Conservation (phyloP, 805 yeast genomes). For the Metschnikowia orientalis region DNA sequence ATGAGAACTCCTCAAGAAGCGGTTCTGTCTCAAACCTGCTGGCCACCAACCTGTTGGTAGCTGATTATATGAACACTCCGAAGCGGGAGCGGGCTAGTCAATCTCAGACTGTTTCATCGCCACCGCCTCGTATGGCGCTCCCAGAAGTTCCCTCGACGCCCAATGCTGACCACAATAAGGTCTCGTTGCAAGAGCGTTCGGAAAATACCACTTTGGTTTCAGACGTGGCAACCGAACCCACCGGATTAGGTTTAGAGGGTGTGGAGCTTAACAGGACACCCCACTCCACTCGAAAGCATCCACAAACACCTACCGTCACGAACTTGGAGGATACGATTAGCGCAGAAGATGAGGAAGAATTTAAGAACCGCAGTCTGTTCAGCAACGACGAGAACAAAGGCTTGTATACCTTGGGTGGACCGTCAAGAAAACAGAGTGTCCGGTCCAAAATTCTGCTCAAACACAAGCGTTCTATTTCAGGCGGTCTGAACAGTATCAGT, state of each 20-base stretch:
- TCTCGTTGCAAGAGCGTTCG: no score
- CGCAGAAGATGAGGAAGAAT: slow-evolving; percentile 4
- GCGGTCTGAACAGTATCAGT: slow-evolving; percentile 26
- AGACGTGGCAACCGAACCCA: slow-evolving; percentile 39
- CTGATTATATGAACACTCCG: no score
- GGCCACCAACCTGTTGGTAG: no score
- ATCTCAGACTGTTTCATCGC: no score
- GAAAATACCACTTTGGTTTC: no score
- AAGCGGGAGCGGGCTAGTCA: no score
- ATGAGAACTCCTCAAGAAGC: not conserved
- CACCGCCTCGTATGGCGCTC: no score
- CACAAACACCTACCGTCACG: slow-evolving; percentile 32
- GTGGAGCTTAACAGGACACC: slow-evolving; percentile 17
- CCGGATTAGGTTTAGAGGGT: slow-evolving; percentile 37
- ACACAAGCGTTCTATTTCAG: slow-evolving; percentile 39
- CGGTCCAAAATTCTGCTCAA: slow-evolving; percentile 32
- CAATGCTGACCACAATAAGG: slow-evolving; percentile 1
- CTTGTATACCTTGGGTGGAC: no score
- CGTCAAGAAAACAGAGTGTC: slow-evolving; percentile 28
- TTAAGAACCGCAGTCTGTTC: no score
- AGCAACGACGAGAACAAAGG: slow-evolving; percentile 9
- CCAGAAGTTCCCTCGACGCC: slow-evolving; percentile 16
- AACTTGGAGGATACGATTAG: slow-evolving; percentile 27
- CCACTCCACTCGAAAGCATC: slow-evolving; percentile 1
- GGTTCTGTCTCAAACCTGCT: no score